These are phyloP conservation scores for Pleurotus sapidus DNA, from an alignment of 768 basidiomycete genomes.

Conservation along the genomic window DNA sequence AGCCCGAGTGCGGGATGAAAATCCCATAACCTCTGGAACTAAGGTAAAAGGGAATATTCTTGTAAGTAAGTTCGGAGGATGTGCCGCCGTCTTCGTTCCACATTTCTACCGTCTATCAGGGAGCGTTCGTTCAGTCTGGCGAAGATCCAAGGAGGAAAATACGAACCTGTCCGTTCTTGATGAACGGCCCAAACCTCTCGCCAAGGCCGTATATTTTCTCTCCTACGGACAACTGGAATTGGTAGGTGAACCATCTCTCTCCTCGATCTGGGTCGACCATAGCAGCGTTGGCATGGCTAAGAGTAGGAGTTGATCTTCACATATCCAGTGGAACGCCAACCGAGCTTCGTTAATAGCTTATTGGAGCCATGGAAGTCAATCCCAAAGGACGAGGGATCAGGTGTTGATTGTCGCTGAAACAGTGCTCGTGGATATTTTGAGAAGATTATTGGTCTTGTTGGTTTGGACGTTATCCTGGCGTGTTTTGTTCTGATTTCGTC, in stretches of 20 bases:
- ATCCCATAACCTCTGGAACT: conserved; percentile 43
- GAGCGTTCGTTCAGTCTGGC: too few species aligned
- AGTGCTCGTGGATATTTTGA: conserved; percentile 19
- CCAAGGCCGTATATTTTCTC: conserved; percentile 46
- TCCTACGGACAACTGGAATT: conserved; percentile 33
- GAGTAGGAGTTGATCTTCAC: conserved; percentile 21
- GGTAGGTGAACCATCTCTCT: conserved; percentile 28
- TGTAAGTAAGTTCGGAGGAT: conserved; percentile 30
- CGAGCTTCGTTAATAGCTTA: conserved; percentile 26
- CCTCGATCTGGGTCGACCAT: conserved; percentile 21
- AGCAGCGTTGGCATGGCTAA: conserved; percentile 14
- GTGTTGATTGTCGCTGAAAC: conserved; percentile 26
- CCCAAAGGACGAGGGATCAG: conserved; percentile 22
- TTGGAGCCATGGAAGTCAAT: conserved; percentile 23
- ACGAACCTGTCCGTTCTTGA: conserved; percentile 41
- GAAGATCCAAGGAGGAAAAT: not conserved
- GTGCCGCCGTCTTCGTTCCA: conserved; percentile 48
- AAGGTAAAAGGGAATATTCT: conserved; percentile 34
- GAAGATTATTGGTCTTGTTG: conserved; percentile 17
- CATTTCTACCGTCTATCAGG: conserved; percentile 28
- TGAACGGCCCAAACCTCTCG: conserved; percentile 43
- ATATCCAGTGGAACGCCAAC: conserved; percentile 28
- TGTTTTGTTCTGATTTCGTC: conserved; percentile 3
- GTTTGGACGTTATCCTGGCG: conserved; percentile 16
- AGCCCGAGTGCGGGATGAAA: conserved; percentile 43